Percentiles rank a stretch among this genome's conserved stretches.
Conservation (phyloP, 305 asterid species). For the Solanum hybrid region DNA sequence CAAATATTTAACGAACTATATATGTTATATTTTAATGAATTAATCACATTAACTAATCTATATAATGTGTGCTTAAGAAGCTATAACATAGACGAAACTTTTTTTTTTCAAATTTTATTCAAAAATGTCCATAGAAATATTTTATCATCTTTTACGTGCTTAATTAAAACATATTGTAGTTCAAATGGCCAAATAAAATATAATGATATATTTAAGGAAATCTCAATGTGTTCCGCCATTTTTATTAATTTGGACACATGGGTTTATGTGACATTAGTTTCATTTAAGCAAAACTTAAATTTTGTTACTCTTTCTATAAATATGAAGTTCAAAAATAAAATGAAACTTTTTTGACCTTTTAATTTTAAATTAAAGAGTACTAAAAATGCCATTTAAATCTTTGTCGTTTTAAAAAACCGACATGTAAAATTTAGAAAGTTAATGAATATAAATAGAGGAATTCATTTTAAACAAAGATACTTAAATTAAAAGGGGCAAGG, state of each 20-base stretch:
- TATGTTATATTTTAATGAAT: not conserved
- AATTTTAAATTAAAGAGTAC: not conserved
- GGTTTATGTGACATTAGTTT: not conserved
- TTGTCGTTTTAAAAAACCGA: not conserved
- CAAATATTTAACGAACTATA: not conserved
- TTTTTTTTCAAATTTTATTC: not conserved
- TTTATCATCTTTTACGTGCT: not conserved
- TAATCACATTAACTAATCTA: not conserved
- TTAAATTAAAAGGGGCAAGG: not conserved
- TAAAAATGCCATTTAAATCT: not conserved
- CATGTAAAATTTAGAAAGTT: not conserved
- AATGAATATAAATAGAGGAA: not conserved
- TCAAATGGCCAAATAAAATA: not conserved
- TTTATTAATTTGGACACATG: not conserved
- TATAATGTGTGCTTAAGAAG: not conserved
- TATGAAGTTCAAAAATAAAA: not conserved
- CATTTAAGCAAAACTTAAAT: not conserved
- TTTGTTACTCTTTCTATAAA: not conserved
- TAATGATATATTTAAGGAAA: not conserved
- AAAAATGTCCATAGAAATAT: not conserved
- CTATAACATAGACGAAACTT: not conserved
- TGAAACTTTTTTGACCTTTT: not conserved
- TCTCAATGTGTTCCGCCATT: not conserved
- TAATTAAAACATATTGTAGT: not conserved
- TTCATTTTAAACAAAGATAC: not conserved